Percentiles rank a stretch among this genome's conserved stretches.
Conservation (phyloP, 1,284 basidiomycete genomes). For the Ganoderma lucidum region DNA sequence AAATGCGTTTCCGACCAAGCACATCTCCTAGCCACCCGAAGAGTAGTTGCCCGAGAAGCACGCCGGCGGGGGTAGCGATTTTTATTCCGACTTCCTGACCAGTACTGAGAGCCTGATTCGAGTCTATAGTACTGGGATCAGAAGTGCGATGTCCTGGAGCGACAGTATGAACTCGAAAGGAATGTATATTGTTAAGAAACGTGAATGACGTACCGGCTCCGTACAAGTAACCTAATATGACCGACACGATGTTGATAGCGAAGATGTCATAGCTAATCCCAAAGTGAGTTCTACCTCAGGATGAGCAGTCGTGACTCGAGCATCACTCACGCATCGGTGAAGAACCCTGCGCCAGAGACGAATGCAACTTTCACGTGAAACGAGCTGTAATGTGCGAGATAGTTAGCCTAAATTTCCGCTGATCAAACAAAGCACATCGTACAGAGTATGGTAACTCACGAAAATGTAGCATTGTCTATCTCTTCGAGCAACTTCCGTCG, state of each 20-base stretch:
- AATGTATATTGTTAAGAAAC: neutral
- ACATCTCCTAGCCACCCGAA: constrained; percentile 79
- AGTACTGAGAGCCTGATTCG: constrained; percentile 44
- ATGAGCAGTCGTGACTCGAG: neutral
- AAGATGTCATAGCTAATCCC: constrained; percentile 54
- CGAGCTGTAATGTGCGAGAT: constrained; percentile 39
- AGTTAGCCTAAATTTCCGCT: constrained; percentile 20
- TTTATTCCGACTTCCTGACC: constrained; percentile 75
- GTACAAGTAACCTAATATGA: constrained; percentile 67
- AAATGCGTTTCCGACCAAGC: constrained; percentile 77
- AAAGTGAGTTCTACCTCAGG: neutral
- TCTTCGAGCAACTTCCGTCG: constrained; percentile 59
- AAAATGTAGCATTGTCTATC: constrained; percentile 64
- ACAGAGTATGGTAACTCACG: constrained; percentile 43
- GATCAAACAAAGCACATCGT: neutral
- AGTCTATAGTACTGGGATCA: constrained; percentile 6
- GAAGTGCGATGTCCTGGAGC: neutral
- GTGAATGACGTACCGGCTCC: constrained; percentile 38
- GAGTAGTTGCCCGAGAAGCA: constrained; percentile 61
- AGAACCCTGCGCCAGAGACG: constrained; percentile 85
- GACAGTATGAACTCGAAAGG: neutral
- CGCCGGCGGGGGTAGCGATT: constrained; percentile 62
- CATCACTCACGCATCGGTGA: constrained; percentile 76
- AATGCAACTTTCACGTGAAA: constrained; percentile 76
- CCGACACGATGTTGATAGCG: constrained; percentile 62